phyloP scores from a whole-genome alignment of 2,329 filamentous ascomycete genomes.

The Aspergillus phoenicis region DNA sequence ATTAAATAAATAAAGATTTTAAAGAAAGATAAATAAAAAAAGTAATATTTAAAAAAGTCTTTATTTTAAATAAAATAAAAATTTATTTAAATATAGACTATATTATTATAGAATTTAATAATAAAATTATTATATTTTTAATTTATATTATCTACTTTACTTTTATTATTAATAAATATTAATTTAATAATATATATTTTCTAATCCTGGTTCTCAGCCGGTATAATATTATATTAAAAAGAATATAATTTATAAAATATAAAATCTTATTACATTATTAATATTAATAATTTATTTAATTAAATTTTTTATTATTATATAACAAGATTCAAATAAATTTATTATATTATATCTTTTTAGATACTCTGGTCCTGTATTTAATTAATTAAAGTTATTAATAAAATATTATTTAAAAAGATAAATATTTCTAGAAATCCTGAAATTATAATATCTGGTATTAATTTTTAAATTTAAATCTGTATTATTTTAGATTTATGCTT shows the following conservation, averaged over 20 bases:
- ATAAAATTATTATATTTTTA: neutral
- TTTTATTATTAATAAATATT: neutral
- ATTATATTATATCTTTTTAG: too few species aligned
- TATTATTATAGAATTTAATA: neutral
- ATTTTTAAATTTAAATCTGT: neutral
- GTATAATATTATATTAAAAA: neutral
- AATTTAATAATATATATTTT: neutral
- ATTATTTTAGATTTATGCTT: too few species aligned
- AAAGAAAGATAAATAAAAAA: neutral
- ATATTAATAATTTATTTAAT: neutral
- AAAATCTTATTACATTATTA: neutral
- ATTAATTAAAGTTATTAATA: too few species aligned
- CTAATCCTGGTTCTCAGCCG: too few species aligned
- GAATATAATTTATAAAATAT: neutral
- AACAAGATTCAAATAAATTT: too few species aligned
- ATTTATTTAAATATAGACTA: neutral
- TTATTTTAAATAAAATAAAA: neutral
- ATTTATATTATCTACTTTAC: neutral
- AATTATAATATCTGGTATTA: neutral
- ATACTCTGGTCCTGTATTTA: too few species aligned
- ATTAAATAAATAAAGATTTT: neutral
- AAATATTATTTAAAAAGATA: neutral
- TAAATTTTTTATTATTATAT: too few species aligned
- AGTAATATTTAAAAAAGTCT: neutral
- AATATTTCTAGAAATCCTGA: neutral